Conservation (phyloP, 2,329 filamentous ascomycete species). For the Aspergillus calidoustus region DNA sequence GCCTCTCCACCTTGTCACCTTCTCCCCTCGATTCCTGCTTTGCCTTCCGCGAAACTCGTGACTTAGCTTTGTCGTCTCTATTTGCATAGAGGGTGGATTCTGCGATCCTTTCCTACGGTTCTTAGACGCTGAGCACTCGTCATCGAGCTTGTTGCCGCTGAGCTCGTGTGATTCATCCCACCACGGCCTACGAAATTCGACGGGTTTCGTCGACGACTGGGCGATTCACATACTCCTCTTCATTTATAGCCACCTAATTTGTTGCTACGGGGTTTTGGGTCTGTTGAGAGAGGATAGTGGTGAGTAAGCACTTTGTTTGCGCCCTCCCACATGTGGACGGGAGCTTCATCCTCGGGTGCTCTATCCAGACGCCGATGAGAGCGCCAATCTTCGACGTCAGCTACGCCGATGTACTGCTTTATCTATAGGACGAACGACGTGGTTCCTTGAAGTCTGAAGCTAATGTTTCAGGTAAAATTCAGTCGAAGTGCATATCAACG, state of each 20-base stretch:
- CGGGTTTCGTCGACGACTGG: background rate
- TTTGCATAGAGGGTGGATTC: background rate
- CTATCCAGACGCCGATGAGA: background rate
- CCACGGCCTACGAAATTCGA: background rate
- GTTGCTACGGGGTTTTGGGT: background rate
- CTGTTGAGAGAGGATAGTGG: background rate
- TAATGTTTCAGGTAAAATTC: background rate
- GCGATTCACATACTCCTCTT: background rate
- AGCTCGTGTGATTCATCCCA: slow-evolving; percentile 3
- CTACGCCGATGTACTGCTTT: background rate
- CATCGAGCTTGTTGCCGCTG: slow-evolving; percentile 8
- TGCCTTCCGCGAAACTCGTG: background rate
- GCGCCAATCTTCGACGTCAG: background rate
- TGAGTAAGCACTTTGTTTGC: slow-evolving; percentile 13
- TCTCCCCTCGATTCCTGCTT: background rate
- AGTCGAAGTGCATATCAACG: background rate
- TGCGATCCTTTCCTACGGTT: background rate
- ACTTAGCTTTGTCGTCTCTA: background rate
- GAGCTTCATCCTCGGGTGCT: slow-evolving; percentile 1
- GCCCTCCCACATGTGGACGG: background rate
- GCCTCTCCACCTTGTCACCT: slow-evolving; percentile 11
- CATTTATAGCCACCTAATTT: background rate
- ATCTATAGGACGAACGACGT: background rate
- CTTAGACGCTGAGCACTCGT: background rate
- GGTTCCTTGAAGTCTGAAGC: background rate